Conservation (phyloP, 2,329 filamentous ascomycete species). For the Juglanconis sp. region DNA sequence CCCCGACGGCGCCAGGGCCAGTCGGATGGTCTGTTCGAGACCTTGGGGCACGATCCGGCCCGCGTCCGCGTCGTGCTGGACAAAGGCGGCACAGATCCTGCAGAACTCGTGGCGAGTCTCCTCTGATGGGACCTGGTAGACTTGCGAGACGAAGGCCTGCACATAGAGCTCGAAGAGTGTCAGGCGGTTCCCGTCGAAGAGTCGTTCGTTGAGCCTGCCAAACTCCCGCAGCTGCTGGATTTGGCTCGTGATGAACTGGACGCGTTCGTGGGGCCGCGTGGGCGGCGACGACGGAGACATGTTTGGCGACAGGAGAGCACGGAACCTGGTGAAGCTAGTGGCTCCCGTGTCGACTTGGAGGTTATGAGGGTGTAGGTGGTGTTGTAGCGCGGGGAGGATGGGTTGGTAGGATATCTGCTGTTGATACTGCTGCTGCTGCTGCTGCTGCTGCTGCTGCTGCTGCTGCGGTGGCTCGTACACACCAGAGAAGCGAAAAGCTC, state of each 20-base stretch:
- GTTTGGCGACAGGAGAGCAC: not conserved
- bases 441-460: not conserved
- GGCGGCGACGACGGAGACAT: not conserved
- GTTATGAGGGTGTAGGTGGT: not conserved
- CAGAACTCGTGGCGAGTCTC: not conserved
- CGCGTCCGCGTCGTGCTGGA: not conserved
- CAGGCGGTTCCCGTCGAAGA: not conserved
- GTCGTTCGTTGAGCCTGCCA: constrained; percentile 4
- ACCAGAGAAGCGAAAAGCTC: not conserved
- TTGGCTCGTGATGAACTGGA: not conserved
- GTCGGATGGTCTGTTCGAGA: not conserved
- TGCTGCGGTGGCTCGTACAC: not conserved
- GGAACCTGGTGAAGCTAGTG: not conserved
- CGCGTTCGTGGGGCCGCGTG: not conserved
- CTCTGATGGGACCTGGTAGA: not conserved
- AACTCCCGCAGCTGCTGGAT: not conserved
- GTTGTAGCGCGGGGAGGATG: not conserved
- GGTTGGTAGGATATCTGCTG: not conserved
- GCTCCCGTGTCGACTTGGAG: not conserved
- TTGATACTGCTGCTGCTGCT: not conserved
- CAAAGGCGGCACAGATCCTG: constrained; percentile 3
- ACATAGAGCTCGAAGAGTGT: constrained; percentile 8
- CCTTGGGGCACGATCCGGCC: not conserved
- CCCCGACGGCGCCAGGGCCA: not conserved
- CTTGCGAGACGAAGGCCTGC: not conserved